A percentile compares a stretch with the other conserved stretches of the same genome.
Evolutionary conservation across 805 yeast genomes (phyloP).

Genomic region (Torulaspora franciscae): DNA sequence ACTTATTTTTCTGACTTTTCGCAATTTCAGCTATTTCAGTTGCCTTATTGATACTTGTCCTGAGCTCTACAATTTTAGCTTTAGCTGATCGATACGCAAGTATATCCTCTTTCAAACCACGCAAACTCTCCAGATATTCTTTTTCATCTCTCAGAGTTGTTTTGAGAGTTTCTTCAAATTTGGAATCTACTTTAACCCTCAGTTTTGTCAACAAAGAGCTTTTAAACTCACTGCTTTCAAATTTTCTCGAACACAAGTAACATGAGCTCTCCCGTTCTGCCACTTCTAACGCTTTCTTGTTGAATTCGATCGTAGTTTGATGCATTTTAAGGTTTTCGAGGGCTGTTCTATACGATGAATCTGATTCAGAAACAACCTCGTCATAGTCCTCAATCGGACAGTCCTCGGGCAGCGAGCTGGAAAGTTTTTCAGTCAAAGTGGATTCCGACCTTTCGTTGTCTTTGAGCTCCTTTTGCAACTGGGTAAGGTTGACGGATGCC

Average conservation of each 20-base stretch:
- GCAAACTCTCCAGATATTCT: constrained; percentile 24
- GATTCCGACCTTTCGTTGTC: constrained; percentile 10
- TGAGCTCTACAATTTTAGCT: constrained; percentile 16
- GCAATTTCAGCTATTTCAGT: constrained; percentile 13
- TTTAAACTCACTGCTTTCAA: constrained; percentile 40
- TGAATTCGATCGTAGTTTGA: constrained; percentile 65
- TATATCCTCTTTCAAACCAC: constrained; percentile 25
- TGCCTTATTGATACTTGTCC: constrained; percentile 2
- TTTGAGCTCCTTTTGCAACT: constrained; percentile 13
- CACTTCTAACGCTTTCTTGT: constrained; percentile 58
- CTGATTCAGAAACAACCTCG: constrained; percentile 48
- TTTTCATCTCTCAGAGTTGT: constrained; percentile 36
- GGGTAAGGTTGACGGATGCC: constrained; percentile 9
- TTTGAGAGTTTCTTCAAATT: constrained; percentile 33
- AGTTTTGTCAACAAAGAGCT: constrained; percentile 30
- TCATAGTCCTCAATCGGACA: constrained; percentile 48
- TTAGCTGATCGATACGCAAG: constrained; percentile 10
- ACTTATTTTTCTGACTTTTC: constrained; percentile 21
- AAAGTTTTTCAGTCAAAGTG: constrained; percentile 21
- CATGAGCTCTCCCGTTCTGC: constrained; percentile 60
- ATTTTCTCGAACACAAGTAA: constrained; percentile 64
- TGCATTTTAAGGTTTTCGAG: constrained; percentile 62
- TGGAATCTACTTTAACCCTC: constrained; percentile 32
- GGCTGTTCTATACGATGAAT: constrained; percentile 56
- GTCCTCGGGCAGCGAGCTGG: constrained; percentile 37